Conservation (phyloP, 1,284 basidiomycete genomes). For the Polyporus tsugae region DNA sequence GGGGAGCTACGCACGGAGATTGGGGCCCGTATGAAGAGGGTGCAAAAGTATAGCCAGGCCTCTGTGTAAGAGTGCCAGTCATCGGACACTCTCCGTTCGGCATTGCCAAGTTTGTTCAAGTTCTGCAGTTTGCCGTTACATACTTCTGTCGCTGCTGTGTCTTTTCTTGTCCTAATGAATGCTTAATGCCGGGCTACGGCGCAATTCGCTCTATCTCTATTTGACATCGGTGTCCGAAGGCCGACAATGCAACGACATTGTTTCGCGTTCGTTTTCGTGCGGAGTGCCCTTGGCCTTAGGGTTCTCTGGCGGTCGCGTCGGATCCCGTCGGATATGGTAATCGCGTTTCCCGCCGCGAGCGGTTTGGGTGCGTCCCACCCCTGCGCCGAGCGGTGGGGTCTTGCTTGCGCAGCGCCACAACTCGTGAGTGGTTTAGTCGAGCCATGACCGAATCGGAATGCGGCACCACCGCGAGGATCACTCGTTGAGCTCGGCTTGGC, state of each 20-base stretch:
- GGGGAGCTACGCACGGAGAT: constrained; percentile 64
- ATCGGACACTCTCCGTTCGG: not conserved
- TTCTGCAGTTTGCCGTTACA: not conserved
- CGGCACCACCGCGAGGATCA: constrained; percentile 3
- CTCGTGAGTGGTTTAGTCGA: constrained; percentile 9
- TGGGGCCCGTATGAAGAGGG: constrained; percentile 64
- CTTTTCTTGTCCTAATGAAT: not conserved
- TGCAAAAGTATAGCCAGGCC: constrained; percentile 62
- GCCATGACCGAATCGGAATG: not conserved
- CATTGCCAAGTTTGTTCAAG: not conserved
- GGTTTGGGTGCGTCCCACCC: not conserved
- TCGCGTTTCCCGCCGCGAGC: not conserved
- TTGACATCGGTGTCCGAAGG: not conserved
- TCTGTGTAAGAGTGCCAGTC: constrained; percentile 1
- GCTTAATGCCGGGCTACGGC: not conserved
- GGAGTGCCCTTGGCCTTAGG: not conserved
- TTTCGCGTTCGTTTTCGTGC: not conserved
- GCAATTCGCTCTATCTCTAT: not conserved
- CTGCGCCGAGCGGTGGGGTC: constrained; percentile 1
- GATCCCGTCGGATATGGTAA: not conserved
- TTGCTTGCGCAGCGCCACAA: constrained; percentile 3
- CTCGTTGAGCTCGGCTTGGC: not conserved
- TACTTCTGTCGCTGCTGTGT: not conserved
- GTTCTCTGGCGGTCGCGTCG: not conserved
- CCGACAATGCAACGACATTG: not conserved